Base-by-base conservation (phyloP, 2,329 filamentous ascomycete species). In the Monilinia vaccinii-corymbosi region DNA sequence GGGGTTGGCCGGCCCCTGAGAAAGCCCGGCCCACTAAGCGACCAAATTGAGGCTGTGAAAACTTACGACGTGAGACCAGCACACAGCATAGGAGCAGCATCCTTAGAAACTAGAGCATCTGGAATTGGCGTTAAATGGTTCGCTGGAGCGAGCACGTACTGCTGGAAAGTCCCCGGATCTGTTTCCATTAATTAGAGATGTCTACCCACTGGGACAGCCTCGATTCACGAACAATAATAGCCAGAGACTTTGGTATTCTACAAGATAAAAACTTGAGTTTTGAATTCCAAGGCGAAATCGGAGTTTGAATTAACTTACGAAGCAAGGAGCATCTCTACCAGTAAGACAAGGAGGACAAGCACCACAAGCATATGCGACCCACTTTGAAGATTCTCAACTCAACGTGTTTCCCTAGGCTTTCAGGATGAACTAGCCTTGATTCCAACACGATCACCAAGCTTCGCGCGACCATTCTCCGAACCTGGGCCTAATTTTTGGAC, bases 71-170 rank as follows among this genome's bases (percentile, higher is more conserved):
- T 88, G 16, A 88, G 78, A 32, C 85, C 86, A 16, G 84, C 85
- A 71, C 85, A 88, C 56, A 87, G 78, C 75, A 88, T 79, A 0
- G 85, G 86, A 1, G 86, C 86, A 0, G 86, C 86, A 28, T 77
- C 76, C 55, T 81, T 84, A 11, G 81, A 83, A 46, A 77, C 72
- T 21, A 89, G 72, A 4, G 71, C 73, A 5, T 86, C 84, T 2
- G 86, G 86, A 65, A 89, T 87, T 2, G 84, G 84, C 0, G 86
- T 88, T 2, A 88, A 85, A 70, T 89, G 88, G 72, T 81, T 79
- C 3, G 85, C 85, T 11, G 83, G 82, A 0, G 79, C 80, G 18
- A 86, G 69, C 21, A 80, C 80, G 68, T 88, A 89, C 73, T 88
- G 84, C 70, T 88, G 86, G 70, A 88, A 89, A n/a, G 85, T 89